Percentiles rank a stretch among this genome's conserved stretches.
Evolutionary conservation across 495 filamentous ascomycete genomes (phyloP).

Genomic region (Annulohypoxylon bovei): DNA sequence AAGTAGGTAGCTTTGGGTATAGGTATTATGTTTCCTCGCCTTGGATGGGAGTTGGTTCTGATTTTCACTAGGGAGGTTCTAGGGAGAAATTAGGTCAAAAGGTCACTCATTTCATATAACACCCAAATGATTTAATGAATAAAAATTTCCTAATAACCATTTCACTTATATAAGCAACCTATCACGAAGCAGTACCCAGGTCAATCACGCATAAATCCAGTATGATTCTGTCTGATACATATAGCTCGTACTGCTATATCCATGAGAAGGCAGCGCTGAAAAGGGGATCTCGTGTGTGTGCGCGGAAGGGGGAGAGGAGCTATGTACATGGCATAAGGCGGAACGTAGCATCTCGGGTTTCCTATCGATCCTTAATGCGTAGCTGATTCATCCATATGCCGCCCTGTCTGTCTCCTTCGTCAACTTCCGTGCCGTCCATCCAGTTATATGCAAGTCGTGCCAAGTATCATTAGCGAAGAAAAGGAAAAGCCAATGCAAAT

Average conservation of each 20-base stretch:
- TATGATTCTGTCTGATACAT: constrained; percentile 26
- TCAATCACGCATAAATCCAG: constrained; percentile 1
- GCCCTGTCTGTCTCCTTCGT: constrained; percentile 5
- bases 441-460: constrained; percentile 41
- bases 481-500: constrained; percentile 15
- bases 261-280: constrained; percentile 5
- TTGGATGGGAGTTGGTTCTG: no score
- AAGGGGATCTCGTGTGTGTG: constrained; percentile 2
- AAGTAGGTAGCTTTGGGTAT: no score
- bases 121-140: no score
- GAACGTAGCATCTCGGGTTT: neutral
- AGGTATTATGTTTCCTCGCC: no score
- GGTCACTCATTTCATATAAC: neutral
- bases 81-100: neutral
- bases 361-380: constrained; percentile 8
- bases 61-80: no score
- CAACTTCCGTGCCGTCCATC: constrained; percentile 31
- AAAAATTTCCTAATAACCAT: neutral
- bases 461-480: constrained; percentile 32
- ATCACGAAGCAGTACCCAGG: neutral
- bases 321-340: constrained; percentile 32
- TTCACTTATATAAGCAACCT: neutral
- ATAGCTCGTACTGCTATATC: constrained; percentile 25
- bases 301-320: neutral
- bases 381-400: constrained; percentile 23